Percentiles rank a stretch among this genome's conserved stretches.
These are phyloP conservation scores for Aspergillus versicolor DNA, from an alignment of 2,329 filamentous ascomycete genomes.

Conservation along the genomic window DNA sequence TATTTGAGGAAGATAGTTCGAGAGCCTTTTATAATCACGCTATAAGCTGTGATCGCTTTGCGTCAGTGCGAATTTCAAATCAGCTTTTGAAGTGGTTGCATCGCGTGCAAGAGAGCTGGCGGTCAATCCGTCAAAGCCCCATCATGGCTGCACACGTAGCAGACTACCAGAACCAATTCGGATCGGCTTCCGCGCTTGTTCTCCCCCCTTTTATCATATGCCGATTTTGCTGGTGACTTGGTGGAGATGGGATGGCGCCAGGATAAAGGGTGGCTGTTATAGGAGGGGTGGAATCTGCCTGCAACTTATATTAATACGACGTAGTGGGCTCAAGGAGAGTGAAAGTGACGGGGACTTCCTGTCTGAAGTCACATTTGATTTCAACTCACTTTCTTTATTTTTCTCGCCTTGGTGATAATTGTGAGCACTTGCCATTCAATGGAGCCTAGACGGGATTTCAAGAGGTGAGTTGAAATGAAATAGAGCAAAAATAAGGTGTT, in stretches of 20 bases:
- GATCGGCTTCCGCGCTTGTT: constrained; percentile 20
- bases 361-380: not conserved
- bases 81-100: constrained; percentile 9
- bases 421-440: constrained; percentile 7
- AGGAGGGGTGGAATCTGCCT: not conserved
- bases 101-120: constrained; percentile 13
- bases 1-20: not conserved
- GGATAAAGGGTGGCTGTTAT: not conserved
- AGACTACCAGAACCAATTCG: constrained; percentile 23
- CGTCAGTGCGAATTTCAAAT: constrained; percentile 3
- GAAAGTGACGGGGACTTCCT: not conserved
- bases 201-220: constrained; percentile 7
- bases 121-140: constrained; percentile 23
- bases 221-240: not conserved
- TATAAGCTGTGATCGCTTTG: constrained; percentile 5
- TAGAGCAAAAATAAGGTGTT: not conserved
- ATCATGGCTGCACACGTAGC: constrained; percentile 38
- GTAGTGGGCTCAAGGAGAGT: not conserved
- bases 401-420: not conserved
- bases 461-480: constrained; percentile 13
- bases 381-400: not conserved
- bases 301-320: constrained; percentile 5
- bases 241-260: constrained; percentile 6
- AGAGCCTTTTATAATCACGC: constrained; percentile 3
- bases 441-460: constrained; percentile 15